Base-by-base conservation (phyloP, 139 green algal species). In the Closterium sp. region DNA sequence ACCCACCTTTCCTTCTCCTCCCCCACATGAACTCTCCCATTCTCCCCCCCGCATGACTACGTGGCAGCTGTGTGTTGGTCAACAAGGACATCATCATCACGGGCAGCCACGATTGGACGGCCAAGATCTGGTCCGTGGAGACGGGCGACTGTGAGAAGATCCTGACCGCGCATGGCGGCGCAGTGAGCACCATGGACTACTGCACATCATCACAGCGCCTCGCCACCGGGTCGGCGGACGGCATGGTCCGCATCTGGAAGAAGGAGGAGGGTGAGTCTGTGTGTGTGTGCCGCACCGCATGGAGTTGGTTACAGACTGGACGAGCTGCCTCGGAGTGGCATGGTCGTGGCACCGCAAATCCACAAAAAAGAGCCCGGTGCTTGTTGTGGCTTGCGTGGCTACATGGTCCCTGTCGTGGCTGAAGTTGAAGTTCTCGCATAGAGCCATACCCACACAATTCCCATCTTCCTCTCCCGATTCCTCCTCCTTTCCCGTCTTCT, bases 51-150 rank as follows among this genome's bases (percentile, higher is more conserved):
- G 17, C 38, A 50, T 50, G 38, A 9, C 38, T 9, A 50, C 7
- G 38, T 50, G 38, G 79, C 85, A 87, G 85, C 85, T 87, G 85
- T 87, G 85, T 87, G 22, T 21, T 32, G 21, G 85, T 87, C 19
- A 28, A 30, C 28, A 31, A 31, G 85, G 85, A 87, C 85, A 31
- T 87, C 28, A 30, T 87, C 85, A 31, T 87, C 28, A 32, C 85
- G 10, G 85, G 85, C n/a, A 87, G 85, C 85, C 85, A 87, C 85
- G 85, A 87, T 87, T 87, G 85, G 85, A 87, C 85, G 85, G 85
- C 85, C n/a, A 87, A 32, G 85, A 31, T 87, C 28, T 87, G 85
- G 85, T 87, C 85, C 2, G 85, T 87, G 85, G 85, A 87, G 85
- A 32, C 22, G n/a, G 85, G 85, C 9, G 85, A 87, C 28, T 31